phyloP scores from a whole-genome alignment of 2,329 filamentous ascomycete genomes.

The Pezicula carpinea region DNA sequence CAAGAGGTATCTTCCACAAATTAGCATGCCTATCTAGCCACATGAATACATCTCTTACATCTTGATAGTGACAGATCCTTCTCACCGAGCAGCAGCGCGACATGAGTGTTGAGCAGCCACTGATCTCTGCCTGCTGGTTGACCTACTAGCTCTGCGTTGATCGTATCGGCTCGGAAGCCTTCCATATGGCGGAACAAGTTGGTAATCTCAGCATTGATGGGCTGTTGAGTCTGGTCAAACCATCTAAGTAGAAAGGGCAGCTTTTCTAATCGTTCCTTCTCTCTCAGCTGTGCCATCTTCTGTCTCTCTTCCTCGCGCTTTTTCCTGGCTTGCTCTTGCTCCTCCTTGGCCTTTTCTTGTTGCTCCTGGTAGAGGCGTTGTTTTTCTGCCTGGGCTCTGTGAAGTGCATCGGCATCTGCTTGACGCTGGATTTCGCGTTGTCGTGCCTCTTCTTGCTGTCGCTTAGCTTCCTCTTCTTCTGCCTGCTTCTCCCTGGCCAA shows the following conservation, averaged over 20 bases:
- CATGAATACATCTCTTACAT: slow-evolving; percentile 42
- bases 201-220: slow-evolving; percentile 46
- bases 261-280: slow-evolving; percentile 32
- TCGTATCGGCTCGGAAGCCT: slow-evolving; percentile 61
- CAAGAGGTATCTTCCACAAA: slow-evolving; percentile 48
- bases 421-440: slow-evolving; percentile 21
- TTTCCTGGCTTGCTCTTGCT: slow-evolving; percentile 30
- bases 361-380: slow-evolving; percentile 29
- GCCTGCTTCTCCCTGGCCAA: slow-evolving; percentile 21
- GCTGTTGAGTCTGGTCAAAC: slow-evolving; percentile 49
- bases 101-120: slow-evolving; percentile 62
- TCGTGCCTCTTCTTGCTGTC: slow-evolving; percentile 22
- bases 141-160: slow-evolving; percentile 47
- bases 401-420: slow-evolving; percentile 20
- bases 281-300: slow-evolving; percentile 32
- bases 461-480: slow-evolving; percentile 32
- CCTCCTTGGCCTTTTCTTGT: slow-evolving; percentile 30
- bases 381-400: slow-evolving; percentile 29
- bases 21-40: slow-evolving; percentile 8
- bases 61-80: slow-evolving; percentile 56
- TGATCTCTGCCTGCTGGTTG: slow-evolving; percentile 56
- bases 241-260: slow-evolving; percentile 57
- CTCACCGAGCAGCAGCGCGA: slow-evolving; percentile 58
- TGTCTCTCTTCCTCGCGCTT: slow-evolving; percentile 41
- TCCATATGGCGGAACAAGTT: slow-evolving; percentile 52